Evolutionary conservation across 2,329 filamentous ascomycete species (phyloP).

Genomic region (Neurospora sp.): DNA sequence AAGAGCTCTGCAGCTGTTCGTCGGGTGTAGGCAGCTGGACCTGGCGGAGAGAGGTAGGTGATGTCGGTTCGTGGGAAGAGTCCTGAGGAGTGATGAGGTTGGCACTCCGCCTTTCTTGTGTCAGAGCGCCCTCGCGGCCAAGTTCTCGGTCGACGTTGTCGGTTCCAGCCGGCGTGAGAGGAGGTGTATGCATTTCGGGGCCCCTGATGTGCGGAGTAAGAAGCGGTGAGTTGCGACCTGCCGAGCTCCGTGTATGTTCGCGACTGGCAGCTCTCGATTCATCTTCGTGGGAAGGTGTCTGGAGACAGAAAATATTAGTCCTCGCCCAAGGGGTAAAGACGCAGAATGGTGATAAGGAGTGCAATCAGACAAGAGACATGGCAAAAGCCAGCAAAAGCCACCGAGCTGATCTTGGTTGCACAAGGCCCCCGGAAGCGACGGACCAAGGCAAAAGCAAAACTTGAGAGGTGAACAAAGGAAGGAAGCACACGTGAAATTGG

Average conservation of each 20-base stretch:
- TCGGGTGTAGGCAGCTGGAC: slow-evolving; percentile 31
- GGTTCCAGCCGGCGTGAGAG: slow-evolving; percentile 78
- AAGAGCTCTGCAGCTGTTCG: slow-evolving; percentile 26
- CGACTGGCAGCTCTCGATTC: slow-evolving; percentile 51
- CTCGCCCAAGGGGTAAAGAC: not conserved
- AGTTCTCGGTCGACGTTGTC: slow-evolving; percentile 30
- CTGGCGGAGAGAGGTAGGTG: slow-evolving; percentile 29
- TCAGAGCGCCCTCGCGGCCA: slow-evolving; percentile 15
- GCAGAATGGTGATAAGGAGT: not conserved
- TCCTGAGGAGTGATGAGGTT: slow-evolving; percentile 55
- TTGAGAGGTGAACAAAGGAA: slow-evolving; percentile 1
- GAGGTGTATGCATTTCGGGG: slow-evolving; percentile 74
- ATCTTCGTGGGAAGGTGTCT: slow-evolving; percentile 54
- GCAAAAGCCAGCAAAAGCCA: not conserved
- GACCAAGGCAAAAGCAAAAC: slow-evolving; percentile 1
- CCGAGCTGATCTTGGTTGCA: not conserved
- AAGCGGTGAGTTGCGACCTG: slow-evolving; percentile 54
- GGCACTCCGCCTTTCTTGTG: slow-evolving; percentile 15
- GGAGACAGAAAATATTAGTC: slow-evolving; percentile 8
- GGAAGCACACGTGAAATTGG: slow-evolving; percentile 1
- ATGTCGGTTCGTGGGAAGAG: slow-evolving; percentile 46
- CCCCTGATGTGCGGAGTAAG: slow-evolving; percentile 49
- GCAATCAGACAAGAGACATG: not conserved
- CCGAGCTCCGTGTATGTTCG: slow-evolving; percentile 55
- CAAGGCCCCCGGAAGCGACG: not conserved